These are phyloP conservation scores for Botryotinia convoluta DNA, from an alignment of 2,329 filamentous ascomycete species.

Conservation along the genomic window DNA sequence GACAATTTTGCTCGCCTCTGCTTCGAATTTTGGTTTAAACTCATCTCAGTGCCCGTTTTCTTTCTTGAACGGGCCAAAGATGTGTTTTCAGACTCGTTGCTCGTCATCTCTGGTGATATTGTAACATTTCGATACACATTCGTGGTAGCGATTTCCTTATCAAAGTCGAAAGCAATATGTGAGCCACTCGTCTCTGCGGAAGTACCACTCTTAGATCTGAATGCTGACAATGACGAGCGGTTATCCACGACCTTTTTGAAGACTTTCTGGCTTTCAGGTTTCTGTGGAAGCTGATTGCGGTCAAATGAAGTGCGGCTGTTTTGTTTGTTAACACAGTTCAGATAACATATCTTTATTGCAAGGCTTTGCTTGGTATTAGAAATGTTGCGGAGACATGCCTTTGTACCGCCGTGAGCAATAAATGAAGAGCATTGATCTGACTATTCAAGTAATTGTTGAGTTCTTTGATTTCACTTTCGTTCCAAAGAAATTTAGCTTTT, in stretches of 20 bases:
- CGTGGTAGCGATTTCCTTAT: background rate
- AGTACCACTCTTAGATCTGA: background rate
- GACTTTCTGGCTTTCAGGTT: background rate
- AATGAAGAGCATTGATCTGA: slow-evolving; percentile 5
- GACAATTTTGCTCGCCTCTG: background rate
- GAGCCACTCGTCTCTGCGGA: background rate
- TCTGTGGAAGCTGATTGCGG: background rate
- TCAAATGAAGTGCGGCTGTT: slow-evolving; percentile 3
- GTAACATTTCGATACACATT: background rate
- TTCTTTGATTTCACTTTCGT: background rate
- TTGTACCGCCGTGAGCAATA: background rate
- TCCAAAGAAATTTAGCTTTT: background rate
- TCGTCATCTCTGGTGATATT: background rate
- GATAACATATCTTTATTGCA: background rate
- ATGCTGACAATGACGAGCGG: background rate
- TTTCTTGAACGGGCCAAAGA: background rate
- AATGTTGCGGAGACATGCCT: background rate
- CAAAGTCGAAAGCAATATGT: slow-evolving; percentile 5
- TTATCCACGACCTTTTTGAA: background rate
- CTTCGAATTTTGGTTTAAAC: background rate
- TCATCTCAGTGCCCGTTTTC: background rate
- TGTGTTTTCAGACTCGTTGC: background rate
- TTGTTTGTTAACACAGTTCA: background rate
- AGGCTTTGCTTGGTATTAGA: background rate
- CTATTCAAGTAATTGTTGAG: background rate